Evolutionary conservation across 1,139 yeast genomes (phyloP).

Genomic region (Yamadazyma mexicana): DNA sequence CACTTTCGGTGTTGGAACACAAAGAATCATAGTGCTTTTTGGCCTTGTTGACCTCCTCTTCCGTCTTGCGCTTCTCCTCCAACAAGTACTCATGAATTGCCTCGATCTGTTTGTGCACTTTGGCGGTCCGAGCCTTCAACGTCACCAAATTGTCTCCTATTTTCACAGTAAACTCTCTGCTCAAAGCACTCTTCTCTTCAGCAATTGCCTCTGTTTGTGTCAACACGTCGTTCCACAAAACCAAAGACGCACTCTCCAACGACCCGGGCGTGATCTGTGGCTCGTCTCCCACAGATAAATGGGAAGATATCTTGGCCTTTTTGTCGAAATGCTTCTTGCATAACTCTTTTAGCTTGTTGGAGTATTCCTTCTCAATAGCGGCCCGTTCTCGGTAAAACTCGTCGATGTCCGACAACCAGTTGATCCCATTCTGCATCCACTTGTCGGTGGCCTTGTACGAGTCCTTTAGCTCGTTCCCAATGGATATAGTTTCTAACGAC

Average conservation of each 20-base stretch:
- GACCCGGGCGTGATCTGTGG: conserved; percentile 96
- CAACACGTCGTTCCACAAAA: conserved; percentile 90
- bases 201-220: conserved; percentile 83
- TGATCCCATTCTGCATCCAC: conserved; percentile 74
- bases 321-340: conserved; percentile 72
- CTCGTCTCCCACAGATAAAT: conserved; percentile 83
- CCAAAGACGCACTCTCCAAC: conserved; percentile 85
- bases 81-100: conserved; percentile 58
- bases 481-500: conserved; percentile 26
- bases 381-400: conserved; percentile 84
- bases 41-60: conserved; percentile 66
- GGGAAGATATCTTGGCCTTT: conserved; percentile 68
- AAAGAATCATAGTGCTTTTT: conserved; percentile 76
- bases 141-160: conserved; percentile 63
- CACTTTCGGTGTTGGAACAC: conserved; percentile 78
- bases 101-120: conserved; percentile 56
- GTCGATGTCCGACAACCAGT: conserved; percentile 78
- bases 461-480: conserved; percentile 77
- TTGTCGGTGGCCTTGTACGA: conserved; percentile 72
- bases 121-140: conserved; percentile 54
- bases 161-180: conserved; percentile 61
- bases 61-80: conserved; percentile 57
- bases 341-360: conserved; percentile 63
- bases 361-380: conserved; percentile 77
- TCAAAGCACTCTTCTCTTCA: conserved; percentile 59